Conservation (phyloP, 2,329 filamentous ascomycete species). For the Didymella glomerata region DNA sequence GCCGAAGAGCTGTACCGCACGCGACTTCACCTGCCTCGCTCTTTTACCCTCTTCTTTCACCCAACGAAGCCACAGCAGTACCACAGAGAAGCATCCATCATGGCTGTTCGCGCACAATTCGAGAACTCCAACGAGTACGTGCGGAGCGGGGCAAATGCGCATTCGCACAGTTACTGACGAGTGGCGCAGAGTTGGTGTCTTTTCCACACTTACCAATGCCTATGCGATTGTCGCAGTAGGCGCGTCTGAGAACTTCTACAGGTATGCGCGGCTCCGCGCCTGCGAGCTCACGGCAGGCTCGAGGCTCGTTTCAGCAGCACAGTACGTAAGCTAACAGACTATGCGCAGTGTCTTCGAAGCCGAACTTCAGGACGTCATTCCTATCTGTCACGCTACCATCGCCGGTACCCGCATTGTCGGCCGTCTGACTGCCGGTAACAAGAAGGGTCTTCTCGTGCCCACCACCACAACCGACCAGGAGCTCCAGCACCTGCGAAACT, state of each 20-base stretch:
- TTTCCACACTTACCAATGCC: slow-evolving; percentile 94
- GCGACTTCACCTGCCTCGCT: slow-evolving; percentile 17
- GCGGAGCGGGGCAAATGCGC: slow-evolving; percentile 8
- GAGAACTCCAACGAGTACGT: slow-evolving; percentile 90
- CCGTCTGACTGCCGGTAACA: slow-evolving; percentile 93
- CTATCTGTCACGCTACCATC: slow-evolving; percentile 95
- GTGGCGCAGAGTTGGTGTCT: slow-evolving; percentile 83
- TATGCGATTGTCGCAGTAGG: slow-evolving; percentile 95
- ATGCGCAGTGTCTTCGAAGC: slow-evolving; percentile 85
- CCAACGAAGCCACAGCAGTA: slow-evolving; percentile 9
- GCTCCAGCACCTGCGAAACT: slow-evolving; percentile 95
- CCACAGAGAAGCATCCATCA: slow-evolving; percentile 41
- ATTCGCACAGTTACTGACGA: slow-evolving; percentile 24
- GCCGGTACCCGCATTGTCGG: slow-evolving; percentile 96
- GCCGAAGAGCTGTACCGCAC: slow-evolving; percentile 20
- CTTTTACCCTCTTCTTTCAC: slow-evolving; percentile 1
- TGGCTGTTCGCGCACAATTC: slow-evolving; percentile 70
- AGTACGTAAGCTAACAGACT: slow-evolving; percentile 28
- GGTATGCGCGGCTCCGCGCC: slow-evolving; percentile 55
- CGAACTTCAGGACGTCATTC: slow-evolving; percentile 95
- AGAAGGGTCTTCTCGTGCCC: slow-evolving; percentile 93
- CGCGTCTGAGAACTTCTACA: slow-evolving; percentile 99
- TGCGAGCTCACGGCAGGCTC: slow-evolving; percentile 1
- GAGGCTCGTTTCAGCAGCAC: neutral
- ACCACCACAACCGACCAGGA: slow-evolving; percentile 98